phyloP scores from a whole-genome alignment of 768 basidiomycete species.

The Leccinellum luteum region DNA sequence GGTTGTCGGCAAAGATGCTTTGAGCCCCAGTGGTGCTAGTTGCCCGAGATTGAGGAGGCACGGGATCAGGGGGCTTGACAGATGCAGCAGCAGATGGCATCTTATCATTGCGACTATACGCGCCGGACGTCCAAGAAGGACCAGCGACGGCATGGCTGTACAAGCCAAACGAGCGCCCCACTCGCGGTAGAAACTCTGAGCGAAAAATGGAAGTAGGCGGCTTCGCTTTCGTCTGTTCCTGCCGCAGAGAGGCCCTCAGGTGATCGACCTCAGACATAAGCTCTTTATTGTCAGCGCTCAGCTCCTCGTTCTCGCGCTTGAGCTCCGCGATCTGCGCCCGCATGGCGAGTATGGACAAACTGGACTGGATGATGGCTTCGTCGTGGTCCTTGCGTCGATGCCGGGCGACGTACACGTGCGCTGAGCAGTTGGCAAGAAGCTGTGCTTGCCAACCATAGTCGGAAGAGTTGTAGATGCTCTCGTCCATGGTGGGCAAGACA shows the following conservation, averaged over 20 bases:
- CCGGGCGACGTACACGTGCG: conserved; percentile 49
- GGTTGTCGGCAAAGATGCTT: conserved; percentile 27
- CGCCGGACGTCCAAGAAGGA: conserved; percentile 11
- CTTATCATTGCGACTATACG: not conserved
- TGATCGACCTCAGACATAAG: conserved; percentile 27
- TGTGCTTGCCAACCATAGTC: conserved; percentile 64
- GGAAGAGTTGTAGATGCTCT: conserved; percentile 38
- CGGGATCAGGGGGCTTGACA: not conserved
- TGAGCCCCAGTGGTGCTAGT: conserved; percentile 8
- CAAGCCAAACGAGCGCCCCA: conserved; percentile 2
- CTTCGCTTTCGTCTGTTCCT: conserved; percentile 9
- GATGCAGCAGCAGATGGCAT: not conserved
- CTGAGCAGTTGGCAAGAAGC: conserved; percentile 58
- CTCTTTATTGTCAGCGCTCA: conserved; percentile 21
- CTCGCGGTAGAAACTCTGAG: not conserved
- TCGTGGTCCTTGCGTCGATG: conserved; percentile 21
- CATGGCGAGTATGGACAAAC: conserved; percentile 44
- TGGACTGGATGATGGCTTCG: conserved; percentile 47
- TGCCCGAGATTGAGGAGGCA: not conserved
- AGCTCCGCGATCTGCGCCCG: conserved; percentile 41
- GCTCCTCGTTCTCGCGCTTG: conserved; percentile 29
- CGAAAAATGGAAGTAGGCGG: not conserved
- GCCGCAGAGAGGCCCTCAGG: conserved; percentile 13
- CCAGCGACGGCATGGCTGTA: conserved; percentile 24
- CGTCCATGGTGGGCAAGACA: conserved; percentile 48